Evolutionary conservation across 805 yeast species (phyloP).

Genomic region (Sugiyamaella boreocaroliniensis): DNA sequence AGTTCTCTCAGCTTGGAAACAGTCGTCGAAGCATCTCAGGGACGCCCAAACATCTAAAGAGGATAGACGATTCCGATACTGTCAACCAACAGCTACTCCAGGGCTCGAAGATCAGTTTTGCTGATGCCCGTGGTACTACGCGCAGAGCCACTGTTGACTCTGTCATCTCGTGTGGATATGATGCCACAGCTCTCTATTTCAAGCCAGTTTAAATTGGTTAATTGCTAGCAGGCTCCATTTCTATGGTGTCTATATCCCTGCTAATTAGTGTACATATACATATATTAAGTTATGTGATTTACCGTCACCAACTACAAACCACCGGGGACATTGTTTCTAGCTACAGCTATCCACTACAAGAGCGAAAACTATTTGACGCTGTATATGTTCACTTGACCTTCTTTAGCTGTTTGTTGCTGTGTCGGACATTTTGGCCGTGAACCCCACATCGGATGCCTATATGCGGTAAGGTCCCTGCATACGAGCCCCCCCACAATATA

Average conservation of each 20-base stretch:
- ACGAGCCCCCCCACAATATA: background rate
- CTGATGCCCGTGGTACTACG: conserved; percentile 24
- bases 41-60: conserved; percentile 30
- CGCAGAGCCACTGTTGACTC: conserved; percentile 39
- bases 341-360: background rate
- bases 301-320: no score
- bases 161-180: conserved; percentile 54
- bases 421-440: background rate
- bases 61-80: background rate
- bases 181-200: conserved; percentile 59
- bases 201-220: background rate
- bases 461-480: no score
- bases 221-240: background rate
- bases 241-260: background rate
- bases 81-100: background rate
- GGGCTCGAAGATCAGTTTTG: conserved; percentile 15
- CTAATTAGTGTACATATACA: background rate
- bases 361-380: no score
- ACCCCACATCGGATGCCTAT: no score
- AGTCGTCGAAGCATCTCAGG: conserved; percentile 56
- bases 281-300: background rate
- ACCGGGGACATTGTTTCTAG: background rate
- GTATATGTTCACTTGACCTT: no score
- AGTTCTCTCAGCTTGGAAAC: conserved; percentile 75
- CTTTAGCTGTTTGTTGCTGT: background rate